Evolutionary conservation across 176 grass and related monocot genomes (phyloP), one percentile per base, ranked within the genome.

Genomic region (Leersia perrieri): DNA sequence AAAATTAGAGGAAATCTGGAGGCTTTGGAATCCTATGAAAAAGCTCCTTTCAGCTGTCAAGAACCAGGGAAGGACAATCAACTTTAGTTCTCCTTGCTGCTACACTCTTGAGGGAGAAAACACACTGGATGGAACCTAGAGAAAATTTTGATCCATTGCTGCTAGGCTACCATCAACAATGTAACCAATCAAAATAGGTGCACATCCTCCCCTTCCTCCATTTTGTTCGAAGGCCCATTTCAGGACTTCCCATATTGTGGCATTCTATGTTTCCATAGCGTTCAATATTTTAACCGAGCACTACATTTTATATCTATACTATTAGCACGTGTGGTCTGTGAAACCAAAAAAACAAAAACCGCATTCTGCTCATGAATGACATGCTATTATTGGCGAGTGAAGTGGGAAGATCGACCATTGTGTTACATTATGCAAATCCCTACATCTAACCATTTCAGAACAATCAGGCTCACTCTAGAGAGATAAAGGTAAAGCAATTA

Each of bases 401-500:
- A 35, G 70, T 83, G 57, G 40, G 22, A 22, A 66, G 11, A 69
- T 55, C 60, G 80, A 22, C 80, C 27, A 72, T 14, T 73, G 67
- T 27, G 72, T 78, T 71, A 81, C 63, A 70, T 70, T 62, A 64
- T 51, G 33, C 33, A 65, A 49, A 74, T 68, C 1, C 40, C 68
- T 79, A n/a, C 15, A 16, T 3, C 25, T 51, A 36, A 79, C 23
- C 33, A 35, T 73, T 79, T 57, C 34, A 45, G 28, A 74, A 68
- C 47, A 58, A 73, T 60, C 69, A 79, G 76, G 6, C 61, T 35
- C 15, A 7, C 12, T 23, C 5, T 26, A 27, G 3, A 80, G 67
- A 86, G 45, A 42, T 58, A 55, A 72, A 77, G 44, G 68, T 73
- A 57, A 83, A 78, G 35, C 66, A 61, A 62, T 84, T 42, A 18